Base-by-base conservation (phyloP, 2,329 filamentous ascomycete genomes). In the Aspergillus cejpii region DNA sequence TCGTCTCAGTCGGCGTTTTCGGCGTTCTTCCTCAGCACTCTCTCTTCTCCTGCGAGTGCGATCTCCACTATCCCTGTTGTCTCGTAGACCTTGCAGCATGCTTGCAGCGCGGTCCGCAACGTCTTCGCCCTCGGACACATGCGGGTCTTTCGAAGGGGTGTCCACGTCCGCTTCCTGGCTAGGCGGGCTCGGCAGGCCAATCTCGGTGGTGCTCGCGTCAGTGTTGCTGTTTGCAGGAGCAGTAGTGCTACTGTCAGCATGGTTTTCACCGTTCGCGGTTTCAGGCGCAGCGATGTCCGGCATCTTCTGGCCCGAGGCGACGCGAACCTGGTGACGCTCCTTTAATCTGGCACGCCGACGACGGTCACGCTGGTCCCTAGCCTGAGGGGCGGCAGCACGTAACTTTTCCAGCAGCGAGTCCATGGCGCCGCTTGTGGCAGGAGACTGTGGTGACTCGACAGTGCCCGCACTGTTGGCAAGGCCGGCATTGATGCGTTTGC, bases 401-500 rank as follows among this genome's bases (percentile, higher is more conserved):
- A 98, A 74, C 69, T 97, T 97, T 79, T 96, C 88, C 39, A 98
- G 79, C 19, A 98, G 74, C 31, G 85, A 87, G 70, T 98, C 92
- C 90, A 98, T 97, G 41, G 90, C 92, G 43, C 91, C 92, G 5
- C 87, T 88, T 44, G 80, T 84, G 24, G 78, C 77, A 19, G 87
- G 85, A 2, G 83, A 84, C 23, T 77, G 73, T 5, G 81, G 81
- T 14, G 65, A 65, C 10, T 71, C 68, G 12, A 70, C 66, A 23
- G 64, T 55, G 20, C 58, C 54, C n/a, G 66, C 68, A n/a, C 73
- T 71, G 60, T 85, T 84, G 53, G 83, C 73, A 55, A 84, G 77
- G n/a, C 80, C 78, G 52, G 86, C 80, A 52, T 79, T 70, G 49
- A 67, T 62, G 17, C 72, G 73, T 72, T 95, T 96, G 58, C 91